A percentile compares a stretch with the other conserved stretches of the same genome.
phyloP scores from a whole-genome alignment of 371 early-diverging fungal species.

The Gilbertella persicaria region DNA sequence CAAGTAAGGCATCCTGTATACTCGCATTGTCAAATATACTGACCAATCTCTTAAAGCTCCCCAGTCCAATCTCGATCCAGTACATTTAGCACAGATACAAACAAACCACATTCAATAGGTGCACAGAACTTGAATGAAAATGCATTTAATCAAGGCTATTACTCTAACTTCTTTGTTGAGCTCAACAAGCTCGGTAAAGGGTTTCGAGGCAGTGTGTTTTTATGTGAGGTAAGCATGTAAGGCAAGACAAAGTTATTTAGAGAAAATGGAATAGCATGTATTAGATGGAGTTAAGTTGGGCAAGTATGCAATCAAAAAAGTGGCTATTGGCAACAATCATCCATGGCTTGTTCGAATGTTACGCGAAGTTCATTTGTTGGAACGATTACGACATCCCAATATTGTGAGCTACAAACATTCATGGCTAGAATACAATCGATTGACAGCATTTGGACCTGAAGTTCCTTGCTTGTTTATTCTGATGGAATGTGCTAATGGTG shows the following conservation, averaged over 20 bases:
- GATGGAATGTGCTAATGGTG: conserved; percentile 97
- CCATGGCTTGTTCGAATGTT: conserved; percentile 94
- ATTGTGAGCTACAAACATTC: conserved; percentile 94
- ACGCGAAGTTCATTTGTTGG: conserved; percentile 89
- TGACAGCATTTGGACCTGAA: conserved; percentile 83
- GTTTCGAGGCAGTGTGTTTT: conserved; percentile 86
- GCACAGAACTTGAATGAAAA: conserved; percentile 36
- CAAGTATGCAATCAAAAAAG: conserved; percentile 92
- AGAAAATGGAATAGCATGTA: conserved; percentile 56
- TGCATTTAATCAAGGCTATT: conserved; percentile 91
- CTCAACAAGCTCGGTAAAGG: conserved; percentile 87
- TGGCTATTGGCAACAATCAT: conserved; percentile 88
- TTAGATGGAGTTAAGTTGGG: conserved; percentile 81
- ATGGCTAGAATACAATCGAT: conserved; percentile 84
- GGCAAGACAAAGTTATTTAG: neutral
- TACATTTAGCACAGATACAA: conserved; percentile 14
- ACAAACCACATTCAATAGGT: neutral
- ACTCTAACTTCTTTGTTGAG: conserved; percentile 92
- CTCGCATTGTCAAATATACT: no score
- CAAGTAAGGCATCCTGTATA: no score
- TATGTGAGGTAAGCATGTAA: conserved; percentile 64
- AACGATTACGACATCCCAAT: conserved; percentile 86
- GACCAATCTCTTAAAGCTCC: conserved; percentile 6
- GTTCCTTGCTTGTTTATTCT: conserved; percentile 95
- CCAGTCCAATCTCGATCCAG: conserved; percentile 16